Evolutionary conservation across 2,329 filamentous ascomycete genomes (phyloP), one percentile per base, ranked within the genome.

Genomic region (Aspergillus sp.): DNA sequence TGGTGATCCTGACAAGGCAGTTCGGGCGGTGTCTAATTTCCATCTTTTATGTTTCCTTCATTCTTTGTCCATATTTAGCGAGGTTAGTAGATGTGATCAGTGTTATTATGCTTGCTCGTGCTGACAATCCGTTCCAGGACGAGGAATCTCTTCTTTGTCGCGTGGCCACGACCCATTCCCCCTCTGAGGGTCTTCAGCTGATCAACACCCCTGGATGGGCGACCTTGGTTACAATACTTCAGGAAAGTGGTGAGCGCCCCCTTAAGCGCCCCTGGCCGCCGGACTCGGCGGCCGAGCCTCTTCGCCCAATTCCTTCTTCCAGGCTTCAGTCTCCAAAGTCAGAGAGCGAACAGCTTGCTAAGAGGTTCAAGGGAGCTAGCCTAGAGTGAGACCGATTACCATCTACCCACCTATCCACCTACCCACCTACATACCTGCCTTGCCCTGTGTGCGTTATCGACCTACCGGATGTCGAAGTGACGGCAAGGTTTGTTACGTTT

Each of bases 171-270:
- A 80, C 81, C 50, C 86, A 91, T 63, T 86, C 94, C 67, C 78
- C 87, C 48, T 80, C 84, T 51, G 86, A 94, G 57, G 84, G 83
- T 50, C 83, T 88, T 63, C 84, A 93, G 64, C 79, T 98, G 57
- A 81, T 89, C 69, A 85, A 88, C 59, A 90, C 86, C 59, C 79
- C 85, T 63, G 93, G 93, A 62, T 98, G 93, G 93, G 86, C 90
- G 69, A 97, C 88, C 49, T 78, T 98, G 63, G 79, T 91, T 71
- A 85, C 86, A 68, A 94, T 98, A 67, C 80, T 97, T 73, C 82
- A 93, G 82, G 86, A 89, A 81, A 89, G 88, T 79, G 88, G 90
- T 94, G 90, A 95, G 86, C 85, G 85, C 81, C 81, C 85, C 80
- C 83, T 83, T 70, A 94, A 93, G 78, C 86, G 76, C 67, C 60